These are phyloP conservation scores for Dothidotthia symphoricarpi DNA, from an alignment of 2,329 filamentous ascomycete genomes.

Conservation along the genomic window DNA sequence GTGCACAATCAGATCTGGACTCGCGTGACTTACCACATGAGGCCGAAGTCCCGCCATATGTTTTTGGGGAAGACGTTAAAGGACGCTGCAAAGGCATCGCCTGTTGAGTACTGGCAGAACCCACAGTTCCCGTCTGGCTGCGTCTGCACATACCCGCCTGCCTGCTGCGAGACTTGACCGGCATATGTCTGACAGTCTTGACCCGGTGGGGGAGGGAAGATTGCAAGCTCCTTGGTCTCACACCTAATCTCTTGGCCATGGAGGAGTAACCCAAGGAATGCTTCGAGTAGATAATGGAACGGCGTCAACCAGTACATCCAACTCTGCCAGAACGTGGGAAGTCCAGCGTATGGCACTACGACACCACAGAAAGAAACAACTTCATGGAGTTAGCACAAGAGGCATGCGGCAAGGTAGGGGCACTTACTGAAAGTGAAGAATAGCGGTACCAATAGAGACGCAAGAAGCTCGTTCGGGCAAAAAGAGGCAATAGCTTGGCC, in stretches of 20 bases:
- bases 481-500: slow-evolving; percentile 67
- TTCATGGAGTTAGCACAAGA: slow-evolving; percentile 6
- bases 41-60: slow-evolving; percentile 65
- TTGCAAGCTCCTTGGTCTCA: slow-evolving; percentile 56
- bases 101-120: slow-evolving; percentile 62
- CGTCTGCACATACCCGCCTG: slow-evolving; percentile 61
- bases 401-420: not conserved
- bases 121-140: slow-evolving; percentile 59
- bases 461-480: slow-evolving; percentile 64
- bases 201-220: slow-evolving; percentile 59
- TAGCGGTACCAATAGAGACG: slow-evolving; percentile 64
- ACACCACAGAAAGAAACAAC: slow-evolving; percentile 73
- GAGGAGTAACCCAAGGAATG: slow-evolving; percentile 57
- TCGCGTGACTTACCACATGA: not conserved
- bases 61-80: slow-evolving; percentile 62
- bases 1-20: not conserved
- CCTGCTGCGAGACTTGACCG: slow-evolving; percentile 50
- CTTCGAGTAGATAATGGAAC: slow-evolving; percentile 66
- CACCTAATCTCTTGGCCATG: slow-evolving; percentile 59
- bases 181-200: slow-evolving; percentile 62
- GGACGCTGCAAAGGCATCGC: slow-evolving; percentile 56
- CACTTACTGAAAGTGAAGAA: slow-evolving; percentile 61
- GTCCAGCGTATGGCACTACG: slow-evolving; percentile 63
- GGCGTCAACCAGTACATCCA: slow-evolving; percentile 58
- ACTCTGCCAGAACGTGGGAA: slow-evolving; percentile 64